Evolutionary conservation across 2,329 filamentous ascomycete species (phyloP).

Genomic region (Penicillium sclerotigenum): DNA sequence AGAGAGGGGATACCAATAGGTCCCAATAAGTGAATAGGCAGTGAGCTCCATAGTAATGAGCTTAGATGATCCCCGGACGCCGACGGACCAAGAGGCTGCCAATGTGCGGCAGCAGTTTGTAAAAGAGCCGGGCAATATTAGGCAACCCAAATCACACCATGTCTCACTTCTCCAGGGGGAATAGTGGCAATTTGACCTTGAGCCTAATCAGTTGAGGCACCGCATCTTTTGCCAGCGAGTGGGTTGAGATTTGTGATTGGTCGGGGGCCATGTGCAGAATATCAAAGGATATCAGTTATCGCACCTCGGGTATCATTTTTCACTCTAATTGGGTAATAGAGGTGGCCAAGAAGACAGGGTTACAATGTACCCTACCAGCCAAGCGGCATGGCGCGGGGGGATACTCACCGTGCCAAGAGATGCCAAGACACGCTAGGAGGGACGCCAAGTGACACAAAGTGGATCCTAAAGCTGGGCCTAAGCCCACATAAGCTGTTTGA

Average conservation of each 20-base stretch:
- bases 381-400: conserved; percentile 14
- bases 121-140: background rate
- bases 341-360: conserved; percentile 22
- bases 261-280: background rate
- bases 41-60: background rate
- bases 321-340: background rate
- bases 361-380: conserved; percentile 26
- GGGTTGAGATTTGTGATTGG: background rate
- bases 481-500: background rate
- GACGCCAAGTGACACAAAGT: background rate
- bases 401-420: background rate
- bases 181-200: background rate
- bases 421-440: conserved; percentile 4
- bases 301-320: conserved; percentile 11
- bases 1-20: background rate
- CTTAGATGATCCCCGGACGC: background rate
- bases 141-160: background rate
- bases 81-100: conserved; percentile 6
- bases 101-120: background rate
- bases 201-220: background rate
- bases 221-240: too few species aligned
- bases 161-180: conserved; percentile 1
- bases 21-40: background rate
- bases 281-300: conserved; percentile 5
- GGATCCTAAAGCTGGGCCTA: background rate